Conservation (phyloP, 2,329 filamentous ascomycete species). For the Alternaria novae-zelandiae region DNA sequence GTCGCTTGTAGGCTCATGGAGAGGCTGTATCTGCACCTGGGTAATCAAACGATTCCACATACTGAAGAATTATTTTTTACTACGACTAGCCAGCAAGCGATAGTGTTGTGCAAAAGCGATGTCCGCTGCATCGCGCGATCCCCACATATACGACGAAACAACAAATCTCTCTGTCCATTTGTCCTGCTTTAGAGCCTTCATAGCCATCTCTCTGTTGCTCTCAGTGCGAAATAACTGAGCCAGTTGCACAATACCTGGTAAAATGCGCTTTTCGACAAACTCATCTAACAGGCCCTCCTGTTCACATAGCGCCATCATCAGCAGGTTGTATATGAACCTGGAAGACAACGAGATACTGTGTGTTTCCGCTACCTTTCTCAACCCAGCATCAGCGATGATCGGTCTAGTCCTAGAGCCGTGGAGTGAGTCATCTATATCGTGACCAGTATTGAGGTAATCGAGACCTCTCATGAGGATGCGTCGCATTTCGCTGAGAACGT, state of each 20-base stretch:
- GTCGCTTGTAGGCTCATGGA: background rate
- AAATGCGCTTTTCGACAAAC: slow-evolving; percentile 2
- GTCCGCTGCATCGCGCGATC: background rate
- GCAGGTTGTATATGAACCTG: slow-evolving; percentile 4
- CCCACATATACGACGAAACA: background rate
- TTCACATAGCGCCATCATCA: slow-evolving; percentile 1
- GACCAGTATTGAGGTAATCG: background rate
- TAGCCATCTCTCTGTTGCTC: background rate
- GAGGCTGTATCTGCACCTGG: background rate
- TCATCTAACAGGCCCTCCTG: slow-evolving; percentile 4
- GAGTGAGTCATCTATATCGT: background rate
- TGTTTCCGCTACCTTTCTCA: background rate
- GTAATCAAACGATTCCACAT: background rate
- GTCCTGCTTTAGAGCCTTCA: background rate
- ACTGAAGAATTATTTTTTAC: background rate
- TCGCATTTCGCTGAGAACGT: slow-evolving; percentile 12
- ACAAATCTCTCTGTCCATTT: background rate
- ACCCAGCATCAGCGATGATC: background rate
- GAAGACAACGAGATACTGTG: background rate
- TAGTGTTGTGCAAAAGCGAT: background rate
- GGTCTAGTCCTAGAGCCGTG: background rate
- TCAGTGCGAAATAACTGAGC: background rate
- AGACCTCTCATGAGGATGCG: slow-evolving; percentile 1
- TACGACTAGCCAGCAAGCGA: background rate
- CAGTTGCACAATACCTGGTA: background rate